Conservation (phyloP, 2,329 filamentous ascomycete genomes). For the Botrytis squamosa region DNA sequence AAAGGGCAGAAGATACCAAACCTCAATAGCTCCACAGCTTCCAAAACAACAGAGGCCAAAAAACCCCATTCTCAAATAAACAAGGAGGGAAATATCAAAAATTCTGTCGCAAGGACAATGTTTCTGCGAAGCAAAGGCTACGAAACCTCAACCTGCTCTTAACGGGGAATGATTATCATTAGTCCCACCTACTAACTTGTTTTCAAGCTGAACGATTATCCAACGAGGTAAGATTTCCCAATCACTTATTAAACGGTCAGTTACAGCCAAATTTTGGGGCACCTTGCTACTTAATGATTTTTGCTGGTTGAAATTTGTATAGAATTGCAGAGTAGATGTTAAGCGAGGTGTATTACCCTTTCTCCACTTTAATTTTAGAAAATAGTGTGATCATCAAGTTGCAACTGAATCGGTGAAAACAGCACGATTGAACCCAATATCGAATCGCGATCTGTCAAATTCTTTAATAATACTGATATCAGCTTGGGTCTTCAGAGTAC, state of each 20-base stretch:
- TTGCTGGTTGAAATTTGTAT: not conserved
- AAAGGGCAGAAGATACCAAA: rapidly evolving
- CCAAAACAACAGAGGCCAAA: not conserved
- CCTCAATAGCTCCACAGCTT: not conserved
- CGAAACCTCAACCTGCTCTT: too few species aligned
- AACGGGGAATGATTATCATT: not conserved
- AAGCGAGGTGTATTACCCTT: not conserved
- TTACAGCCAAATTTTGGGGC: not conserved
- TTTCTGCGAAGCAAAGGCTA: too few species aligned
- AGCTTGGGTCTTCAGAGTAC: not conserved
- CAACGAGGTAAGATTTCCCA: rapidly evolving
- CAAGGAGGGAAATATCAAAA: not conserved
- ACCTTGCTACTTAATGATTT: not conserved
- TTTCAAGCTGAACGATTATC: not conserved
- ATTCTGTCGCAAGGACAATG: not conserved
- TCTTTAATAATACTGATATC: not conserved
- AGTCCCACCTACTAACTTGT: not conserved
- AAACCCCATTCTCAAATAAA: rapidly evolving
- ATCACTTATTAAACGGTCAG: not conserved
- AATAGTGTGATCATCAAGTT: not conserved
- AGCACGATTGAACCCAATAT: not conserved
- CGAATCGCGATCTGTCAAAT: not conserved
- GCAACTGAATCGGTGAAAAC: not conserved
- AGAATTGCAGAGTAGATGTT: not conserved
- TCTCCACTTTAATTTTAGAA: not conserved